Evolutionary conservation across 805 yeast genomes (phyloP).

Genomic region (Zygotorulaspora chibaensis): DNA sequence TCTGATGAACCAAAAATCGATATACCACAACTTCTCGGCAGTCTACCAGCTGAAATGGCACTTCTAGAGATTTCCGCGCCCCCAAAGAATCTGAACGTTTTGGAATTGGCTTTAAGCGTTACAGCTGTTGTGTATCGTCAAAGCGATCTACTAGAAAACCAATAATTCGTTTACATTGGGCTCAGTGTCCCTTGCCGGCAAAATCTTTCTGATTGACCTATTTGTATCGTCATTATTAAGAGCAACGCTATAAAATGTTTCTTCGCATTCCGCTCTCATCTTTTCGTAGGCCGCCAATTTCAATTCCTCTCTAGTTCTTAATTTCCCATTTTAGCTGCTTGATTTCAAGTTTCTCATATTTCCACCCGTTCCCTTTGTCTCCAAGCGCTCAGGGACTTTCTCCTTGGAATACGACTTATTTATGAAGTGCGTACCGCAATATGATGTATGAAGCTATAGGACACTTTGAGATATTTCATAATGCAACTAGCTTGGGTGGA

Average conservation of each 20-base stretch:
- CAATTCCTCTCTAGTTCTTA: constrained; percentile 60
- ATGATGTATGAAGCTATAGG: constrained; percentile 57
- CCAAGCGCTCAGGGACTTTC: constrained; percentile 47
- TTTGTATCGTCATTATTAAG: constrained; percentile 34
- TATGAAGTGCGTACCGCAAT: constrained; percentile 63
- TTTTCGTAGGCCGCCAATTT: constrained; percentile 56
- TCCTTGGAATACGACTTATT: constrained; percentile 63
- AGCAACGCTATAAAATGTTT: constrained; percentile 32
- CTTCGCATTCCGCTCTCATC: constrained; percentile 41
- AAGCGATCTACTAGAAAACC: constrained; percentile 22
- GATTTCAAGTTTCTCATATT: constrained; percentile 55
- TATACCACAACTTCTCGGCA: not conserved
- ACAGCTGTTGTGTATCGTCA: constrained; percentile 27
- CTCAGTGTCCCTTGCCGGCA: constrained; percentile 76
- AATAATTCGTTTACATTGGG: no score
- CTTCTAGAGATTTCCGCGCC: constrained; percentile 5
- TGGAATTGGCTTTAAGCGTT: constrained; percentile 18
- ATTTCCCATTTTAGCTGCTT: constrained; percentile 55
- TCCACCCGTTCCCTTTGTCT: constrained; percentile 37
- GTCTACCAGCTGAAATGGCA: constrained; percentile 9
- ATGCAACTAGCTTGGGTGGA: no score
- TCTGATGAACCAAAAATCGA: constrained; percentile 1
- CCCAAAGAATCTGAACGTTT: constrained; percentile 12
- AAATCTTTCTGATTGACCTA: constrained; percentile 39
- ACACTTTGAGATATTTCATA: no score